phyloP scores from a whole-genome alignment of 495 filamentous ascomycete genomes.

The Penicillium waksmanii region DNA sequence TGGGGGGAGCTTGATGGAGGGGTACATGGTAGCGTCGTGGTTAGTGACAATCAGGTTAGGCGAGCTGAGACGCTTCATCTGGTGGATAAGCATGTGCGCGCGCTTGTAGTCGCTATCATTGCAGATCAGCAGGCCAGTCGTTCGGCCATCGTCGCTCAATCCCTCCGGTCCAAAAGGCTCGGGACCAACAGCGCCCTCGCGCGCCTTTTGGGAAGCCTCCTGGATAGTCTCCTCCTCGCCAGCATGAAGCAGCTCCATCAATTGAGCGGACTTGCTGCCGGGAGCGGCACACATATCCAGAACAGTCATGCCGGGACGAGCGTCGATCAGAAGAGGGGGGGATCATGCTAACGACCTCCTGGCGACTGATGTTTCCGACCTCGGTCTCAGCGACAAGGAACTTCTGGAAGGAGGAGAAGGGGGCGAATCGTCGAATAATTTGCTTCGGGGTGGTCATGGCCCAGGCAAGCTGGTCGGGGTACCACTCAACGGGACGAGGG shows the following conservation, averaged over 20 bases:
- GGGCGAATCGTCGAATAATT: constrained; percentile 84
- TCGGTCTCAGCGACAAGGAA: constrained; percentile 98
- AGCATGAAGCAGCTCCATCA: constrained; percentile 90
- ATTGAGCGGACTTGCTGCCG: constrained; percentile 92
- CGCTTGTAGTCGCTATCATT: constrained; percentile 97
- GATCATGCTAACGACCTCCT: constrained; percentile 98
- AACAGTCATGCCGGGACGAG: constrained; percentile 86
- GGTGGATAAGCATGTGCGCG: constrained; percentile 94
- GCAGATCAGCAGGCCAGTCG: constrained; percentile 88
- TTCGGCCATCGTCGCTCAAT: constrained; percentile 79
- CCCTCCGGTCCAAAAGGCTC: constrained; percentile 49
- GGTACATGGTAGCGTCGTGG: constrained; percentile 96
- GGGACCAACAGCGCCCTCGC: constrained; percentile 51
- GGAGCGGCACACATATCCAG: constrained; percentile 96
- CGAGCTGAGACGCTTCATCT: constrained; percentile 94
- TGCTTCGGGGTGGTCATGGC: constrained; percentile 96
- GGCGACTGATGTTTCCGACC: constrained; percentile 94
- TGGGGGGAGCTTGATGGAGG: constrained; percentile 76
- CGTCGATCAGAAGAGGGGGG: constrained; percentile 88
- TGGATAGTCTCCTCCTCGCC: constrained; percentile 85
- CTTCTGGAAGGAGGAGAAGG: constrained; percentile 94
- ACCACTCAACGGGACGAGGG: constrained; percentile 82
- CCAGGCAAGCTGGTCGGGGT: constrained; percentile 92
- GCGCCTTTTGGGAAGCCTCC: constrained; percentile 57
- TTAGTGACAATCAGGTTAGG: constrained; percentile 97